A percentile compares a stretch with the other conserved stretches of the same genome.
Evolutionary conservation across 768 basidiomycete species (phyloP).

Genomic region (Pleurotus giganteus): DNA sequence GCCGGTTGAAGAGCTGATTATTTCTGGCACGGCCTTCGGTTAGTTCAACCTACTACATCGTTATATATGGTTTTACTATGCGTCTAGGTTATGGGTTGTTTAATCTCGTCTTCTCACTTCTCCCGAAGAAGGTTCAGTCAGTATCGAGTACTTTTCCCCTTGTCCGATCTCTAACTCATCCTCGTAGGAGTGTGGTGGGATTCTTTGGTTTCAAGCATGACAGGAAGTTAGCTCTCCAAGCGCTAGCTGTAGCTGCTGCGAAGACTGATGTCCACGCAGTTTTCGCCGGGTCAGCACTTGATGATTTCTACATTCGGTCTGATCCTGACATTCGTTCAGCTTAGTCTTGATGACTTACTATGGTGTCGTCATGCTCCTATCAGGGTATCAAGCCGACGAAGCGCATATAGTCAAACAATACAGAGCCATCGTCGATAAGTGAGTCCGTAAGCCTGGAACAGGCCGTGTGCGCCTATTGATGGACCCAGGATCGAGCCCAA

Average conservation of each 20-base stretch:
- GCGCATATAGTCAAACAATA: constrained; percentile 62
- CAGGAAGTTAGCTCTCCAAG: constrained; percentile 62
- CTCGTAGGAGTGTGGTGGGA: constrained; percentile 61
- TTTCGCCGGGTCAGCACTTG: constrained; percentile 62
- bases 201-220: constrained; percentile 78
- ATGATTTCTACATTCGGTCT: neutral
- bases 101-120: constrained; percentile 75
- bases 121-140: constrained; percentile 71
- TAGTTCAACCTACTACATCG: constrained; percentile 23
- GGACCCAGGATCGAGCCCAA: constrained; percentile 44
- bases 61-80: neutral
- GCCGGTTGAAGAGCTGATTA: constrained; percentile 67
- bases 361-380: constrained; percentile 64
- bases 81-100: constrained; percentile 60
- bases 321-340: constrained; percentile 27
- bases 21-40: constrained; percentile 81
- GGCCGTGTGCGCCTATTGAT: too few species aligned
- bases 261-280: constrained; percentile 71
- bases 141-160: constrained; percentile 17
- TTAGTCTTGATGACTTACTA: constrained; percentile 82
- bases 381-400: constrained; percentile 79
- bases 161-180: neutral
- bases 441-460: too few species aligned
- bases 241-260: constrained; percentile 65
- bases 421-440: constrained; percentile 62